A percentile compares a stretch with the other conserved stretches of the same genome.
Conservation (phyloP, 73 alveolate species). For the Tetrahymena borealis region DNA sequence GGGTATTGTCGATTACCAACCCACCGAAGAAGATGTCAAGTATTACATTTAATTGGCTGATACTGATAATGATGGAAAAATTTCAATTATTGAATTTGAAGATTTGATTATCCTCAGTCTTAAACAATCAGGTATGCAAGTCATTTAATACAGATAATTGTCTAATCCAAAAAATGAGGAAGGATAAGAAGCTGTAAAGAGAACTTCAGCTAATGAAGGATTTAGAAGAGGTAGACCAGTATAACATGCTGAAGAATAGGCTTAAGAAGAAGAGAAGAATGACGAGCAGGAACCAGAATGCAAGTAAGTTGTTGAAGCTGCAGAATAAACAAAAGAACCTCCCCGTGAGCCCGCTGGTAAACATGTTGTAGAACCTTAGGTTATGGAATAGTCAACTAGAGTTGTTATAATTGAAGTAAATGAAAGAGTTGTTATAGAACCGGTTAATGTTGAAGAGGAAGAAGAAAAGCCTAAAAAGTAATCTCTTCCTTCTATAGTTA, state of each 20-base stretch:
- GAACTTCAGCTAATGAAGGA: background rate
- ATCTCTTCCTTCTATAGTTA: background rate
- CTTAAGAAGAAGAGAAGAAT: background rate
- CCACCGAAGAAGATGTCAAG: slow-evolving; percentile 28
- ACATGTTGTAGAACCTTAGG: background rate
- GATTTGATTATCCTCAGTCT: slow-evolving; percentile 1
- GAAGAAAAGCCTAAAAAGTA: background rate
- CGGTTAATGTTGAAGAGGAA: background rate
- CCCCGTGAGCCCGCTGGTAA: background rate
- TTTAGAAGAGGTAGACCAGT: background rate
- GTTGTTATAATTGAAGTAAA: background rate
- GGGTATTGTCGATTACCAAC: slow-evolving; percentile 25
- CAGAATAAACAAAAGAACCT: background rate
- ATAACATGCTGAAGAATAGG: background rate
- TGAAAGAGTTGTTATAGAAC: background rate
- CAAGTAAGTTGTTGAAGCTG: background rate
- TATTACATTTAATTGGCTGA: slow-evolving; percentile 26
- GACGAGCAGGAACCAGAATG: background rate
- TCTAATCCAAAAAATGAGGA: background rate
- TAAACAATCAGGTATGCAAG: background rate
- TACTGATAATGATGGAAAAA: slow-evolving; percentile 30
- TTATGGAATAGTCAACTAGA: background rate
- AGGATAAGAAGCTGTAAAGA: background rate
- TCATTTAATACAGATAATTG: background rate
- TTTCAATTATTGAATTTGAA: slow-evolving; percentile 11